phyloP scores from a whole-genome alignment of 1,284 basidiomycete genomes.

The Fomes fomentarius region DNA sequence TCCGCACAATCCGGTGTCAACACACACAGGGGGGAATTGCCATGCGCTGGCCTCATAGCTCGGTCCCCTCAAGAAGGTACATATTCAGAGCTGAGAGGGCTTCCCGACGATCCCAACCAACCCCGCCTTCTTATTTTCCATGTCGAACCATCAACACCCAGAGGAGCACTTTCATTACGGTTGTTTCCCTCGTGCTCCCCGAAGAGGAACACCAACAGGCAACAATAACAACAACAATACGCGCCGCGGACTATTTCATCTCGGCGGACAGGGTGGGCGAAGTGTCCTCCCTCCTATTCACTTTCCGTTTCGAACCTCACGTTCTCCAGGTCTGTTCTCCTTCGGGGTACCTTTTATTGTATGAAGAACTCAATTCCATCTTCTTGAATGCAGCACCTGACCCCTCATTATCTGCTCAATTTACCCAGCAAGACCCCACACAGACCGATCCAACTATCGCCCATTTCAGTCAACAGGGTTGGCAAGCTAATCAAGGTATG shows the following conservation, averaged over 20 bases:
- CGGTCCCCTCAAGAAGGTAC: constrained; percentile 25
- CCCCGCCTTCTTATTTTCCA: constrained; percentile 34
- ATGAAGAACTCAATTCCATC: constrained; percentile 31
- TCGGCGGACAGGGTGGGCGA: constrained; percentile 79
- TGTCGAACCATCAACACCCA: constrained; percentile 35
- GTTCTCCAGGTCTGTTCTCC: constrained; percentile 81
- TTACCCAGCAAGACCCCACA: constrained; percentile 64
- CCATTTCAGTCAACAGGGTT: constrained; percentile 49
- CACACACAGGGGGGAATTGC: constrained; percentile 10
- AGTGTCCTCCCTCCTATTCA: constrained; percentile 83
- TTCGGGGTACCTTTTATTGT: constrained; percentile 35
- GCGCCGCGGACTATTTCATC: constrained; percentile 52
- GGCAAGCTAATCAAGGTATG: constrained; percentile 53
- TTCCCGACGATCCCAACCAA: constrained; percentile 36
- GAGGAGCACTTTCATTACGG: constrained; percentile 39
- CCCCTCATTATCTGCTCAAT: constrained; percentile 54
- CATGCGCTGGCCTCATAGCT: constrained; percentile 18
- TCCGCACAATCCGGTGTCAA: constrained; percentile 16
- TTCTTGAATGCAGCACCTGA: constrained; percentile 34
- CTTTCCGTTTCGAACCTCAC: constrained; percentile 82
- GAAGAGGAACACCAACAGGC: constrained; percentile 33
- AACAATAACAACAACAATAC: constrained; percentile 28
- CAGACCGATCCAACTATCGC: constrained; percentile 56
- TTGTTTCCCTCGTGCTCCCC: constrained; percentile 34
- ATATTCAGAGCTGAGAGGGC: constrained; percentile 35